A percentile compares a stretch with the other conserved stretches of the same genome.
Evolutionary conservation across 306 rosid genomes (phyloP).

Genomic region (Trifolium subterraneum): DNA sequence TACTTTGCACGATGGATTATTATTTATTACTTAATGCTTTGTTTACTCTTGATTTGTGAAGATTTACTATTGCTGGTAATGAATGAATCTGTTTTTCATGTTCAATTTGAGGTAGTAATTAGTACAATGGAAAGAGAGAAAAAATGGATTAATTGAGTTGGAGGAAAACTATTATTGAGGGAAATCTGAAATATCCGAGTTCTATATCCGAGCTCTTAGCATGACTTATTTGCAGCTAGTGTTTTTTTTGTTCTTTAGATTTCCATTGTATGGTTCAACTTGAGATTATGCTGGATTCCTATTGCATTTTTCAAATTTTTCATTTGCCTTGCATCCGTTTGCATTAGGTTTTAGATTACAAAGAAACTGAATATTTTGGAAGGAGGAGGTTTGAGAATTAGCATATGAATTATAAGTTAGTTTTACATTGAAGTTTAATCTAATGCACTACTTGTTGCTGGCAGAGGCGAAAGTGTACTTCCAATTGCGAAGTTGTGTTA

Average conservation of each 20-base stretch:
- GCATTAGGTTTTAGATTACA: constrained; percentile 21
- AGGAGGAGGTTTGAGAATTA: neutral
- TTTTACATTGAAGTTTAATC: constrained; percentile 17
- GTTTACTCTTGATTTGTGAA: no score
- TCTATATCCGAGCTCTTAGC: neutral
- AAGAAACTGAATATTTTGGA: constrained; percentile 2
- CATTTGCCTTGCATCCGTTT: neutral
- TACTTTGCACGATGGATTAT: neutral
- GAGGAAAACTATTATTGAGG: neutral
- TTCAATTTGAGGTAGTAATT: constrained; percentile 7
- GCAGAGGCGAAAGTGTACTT: constrained; percentile 14
- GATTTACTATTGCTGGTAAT: neutral
- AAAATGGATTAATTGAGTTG: neutral
- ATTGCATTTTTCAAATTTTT: constrained; percentile 9
- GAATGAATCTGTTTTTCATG: neutral
- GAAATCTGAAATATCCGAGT: neutral
- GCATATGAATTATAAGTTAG: constrained; percentile 16
- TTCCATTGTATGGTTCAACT: neutral
- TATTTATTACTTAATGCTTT: neutral
- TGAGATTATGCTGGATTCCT: constrained; percentile 8
- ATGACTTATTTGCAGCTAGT: neutral
- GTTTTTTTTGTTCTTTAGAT: neutral
- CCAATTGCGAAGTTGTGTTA: constrained; percentile 5
- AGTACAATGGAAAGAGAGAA: neutral
- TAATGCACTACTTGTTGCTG: constrained; percentile 22